Evolutionary conservation across 208 protist species (phyloP).

Genomic region (Trypanosomatidae sp.): DNA sequence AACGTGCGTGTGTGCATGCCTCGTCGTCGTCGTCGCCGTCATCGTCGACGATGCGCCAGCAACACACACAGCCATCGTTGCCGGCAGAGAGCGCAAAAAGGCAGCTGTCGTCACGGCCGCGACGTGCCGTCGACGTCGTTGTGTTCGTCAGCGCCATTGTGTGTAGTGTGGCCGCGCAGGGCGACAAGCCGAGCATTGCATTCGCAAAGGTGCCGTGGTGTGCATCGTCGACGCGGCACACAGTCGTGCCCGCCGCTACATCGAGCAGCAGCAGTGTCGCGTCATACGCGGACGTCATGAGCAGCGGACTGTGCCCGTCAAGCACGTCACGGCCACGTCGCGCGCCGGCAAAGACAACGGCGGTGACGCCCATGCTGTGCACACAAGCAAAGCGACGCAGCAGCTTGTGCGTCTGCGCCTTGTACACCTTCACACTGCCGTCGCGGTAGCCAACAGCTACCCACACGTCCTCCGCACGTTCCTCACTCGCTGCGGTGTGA

Average conservation of each 20-base stretch:
- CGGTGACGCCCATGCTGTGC: conserved; percentile 49
- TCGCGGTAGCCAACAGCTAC: conserved; percentile 69
- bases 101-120: too few species aligned
- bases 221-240: conserved; percentile 22
- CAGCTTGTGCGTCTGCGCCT: conserved; percentile 38
- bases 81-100: too few species aligned
- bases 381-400: conserved; percentile 49
- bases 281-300: conserved; percentile 65
- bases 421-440: conserved; percentile 74
- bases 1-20: too few species aligned
- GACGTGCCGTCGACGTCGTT: too few species aligned
- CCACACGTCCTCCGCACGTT: conserved; percentile 13
- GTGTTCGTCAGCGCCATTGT: too few species aligned
- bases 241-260: conserved; percentile 18
- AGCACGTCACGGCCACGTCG: conserved; percentile 6
- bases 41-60: too few species aligned
- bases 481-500: background rate
- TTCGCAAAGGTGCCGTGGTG: too few species aligned
- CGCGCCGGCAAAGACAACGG: conserved; percentile 39
- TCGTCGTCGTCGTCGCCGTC: too few species aligned
- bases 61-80: too few species aligned
- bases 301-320: conserved; percentile 23
- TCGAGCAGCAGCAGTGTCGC: conserved; percentile 37
- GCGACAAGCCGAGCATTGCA: too few species aligned
- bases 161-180: too few species aligned